Conservation (phyloP, 371 early-diverging fungal species). For the Mucor piriformis region DNA sequence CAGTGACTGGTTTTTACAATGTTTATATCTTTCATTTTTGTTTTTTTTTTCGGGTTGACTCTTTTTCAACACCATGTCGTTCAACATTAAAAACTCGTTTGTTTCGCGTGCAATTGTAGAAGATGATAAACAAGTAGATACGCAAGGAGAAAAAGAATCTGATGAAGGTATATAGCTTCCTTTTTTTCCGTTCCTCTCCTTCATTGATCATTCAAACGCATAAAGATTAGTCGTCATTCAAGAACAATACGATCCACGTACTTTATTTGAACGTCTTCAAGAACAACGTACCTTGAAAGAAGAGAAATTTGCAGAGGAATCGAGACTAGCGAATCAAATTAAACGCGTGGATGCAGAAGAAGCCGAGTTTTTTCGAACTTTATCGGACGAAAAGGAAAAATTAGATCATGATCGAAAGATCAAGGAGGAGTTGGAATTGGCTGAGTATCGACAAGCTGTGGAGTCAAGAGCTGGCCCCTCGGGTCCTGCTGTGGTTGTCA, state of each 20-base stretch:
- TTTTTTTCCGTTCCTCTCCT: too few species aligned
- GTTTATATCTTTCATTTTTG: too few species aligned
- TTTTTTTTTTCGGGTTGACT: too few species aligned
- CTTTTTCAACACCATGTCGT: constrained; percentile 26
- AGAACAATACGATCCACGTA: constrained; percentile 76
- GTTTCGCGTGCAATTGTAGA: constrained; percentile 40
- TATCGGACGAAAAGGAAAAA: constrained; percentile 62
- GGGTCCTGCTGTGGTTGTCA: neutral
- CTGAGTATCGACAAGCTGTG: constrained; percentile 57
- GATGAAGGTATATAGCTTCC: constrained; percentile 9
- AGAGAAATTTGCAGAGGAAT: constrained; percentile 70
- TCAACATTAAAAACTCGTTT: constrained; percentile 41
- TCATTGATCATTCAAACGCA: too few species aligned
- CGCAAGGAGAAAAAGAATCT: constrained; percentile 11
- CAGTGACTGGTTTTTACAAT: too few species aligned
- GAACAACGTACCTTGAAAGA: constrained; percentile 72
- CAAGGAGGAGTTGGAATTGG: constrained; percentile 65
- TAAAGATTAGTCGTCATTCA: constrained; percentile 16
- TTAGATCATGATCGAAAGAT: constrained; percentile 51
- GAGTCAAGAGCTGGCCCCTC: constrained; percentile 12
- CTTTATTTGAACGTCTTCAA: constrained; percentile 79
- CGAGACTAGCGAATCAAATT: constrained; percentile 71
- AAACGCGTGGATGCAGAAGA: constrained; percentile 79
- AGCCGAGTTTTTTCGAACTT: constrained; percentile 67
- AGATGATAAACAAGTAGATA: constrained; percentile 26